A percentile compares a stretch with the other conserved stretches of the same genome.
phyloP scores from a whole-genome alignment of 805 yeast genomes.

The Sugiyamaella marilandica region DNA sequence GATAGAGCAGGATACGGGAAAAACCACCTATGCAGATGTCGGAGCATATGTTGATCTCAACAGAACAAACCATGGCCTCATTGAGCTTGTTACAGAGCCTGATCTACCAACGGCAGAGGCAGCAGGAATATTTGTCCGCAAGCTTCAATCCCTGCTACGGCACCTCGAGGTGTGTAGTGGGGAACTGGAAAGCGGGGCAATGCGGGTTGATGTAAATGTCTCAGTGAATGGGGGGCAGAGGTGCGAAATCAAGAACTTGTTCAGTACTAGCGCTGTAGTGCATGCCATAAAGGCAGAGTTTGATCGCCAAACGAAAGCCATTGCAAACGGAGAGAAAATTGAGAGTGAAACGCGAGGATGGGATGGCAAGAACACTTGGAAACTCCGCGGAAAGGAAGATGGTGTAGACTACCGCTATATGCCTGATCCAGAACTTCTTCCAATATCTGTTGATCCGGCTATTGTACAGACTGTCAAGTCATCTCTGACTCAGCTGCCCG shows the following conservation, averaged over 20 bases:
- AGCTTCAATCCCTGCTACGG: conserved; percentile 67
- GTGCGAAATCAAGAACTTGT: conserved; percentile 85
- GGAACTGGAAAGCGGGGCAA: conserved; percentile 89
- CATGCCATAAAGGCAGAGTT: conserved; percentile 72
- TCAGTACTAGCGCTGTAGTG: conserved; percentile 74
- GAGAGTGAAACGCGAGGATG: conserved; percentile 83
- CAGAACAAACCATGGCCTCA: conserved; percentile 77
- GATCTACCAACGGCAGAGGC: conserved; percentile 66
- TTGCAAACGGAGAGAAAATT: conserved; percentile 38
- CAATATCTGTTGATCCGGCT: conserved; percentile 42
- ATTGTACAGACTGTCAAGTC: conserved; percentile 41
- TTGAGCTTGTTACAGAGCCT: conserved; percentile 89
- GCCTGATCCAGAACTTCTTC: conserved; percentile 89
- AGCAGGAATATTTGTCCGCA: conserved; percentile 73
- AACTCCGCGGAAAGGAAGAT: conserved; percentile 71
- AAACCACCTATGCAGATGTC: conserved; percentile 51
- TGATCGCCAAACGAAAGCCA: conserved; percentile 54
- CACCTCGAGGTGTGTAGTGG: conserved; percentile 76
- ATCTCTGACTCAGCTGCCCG: conserved; percentile 55
- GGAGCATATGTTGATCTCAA: conserved; percentile 65
- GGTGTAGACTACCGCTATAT: conserved; percentile 86
- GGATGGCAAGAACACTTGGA: conserved; percentile 70
- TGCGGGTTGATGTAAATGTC: conserved; percentile 93
- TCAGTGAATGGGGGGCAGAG: conserved; percentile 64
- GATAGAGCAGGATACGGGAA: conserved; percentile 93